These are phyloP conservation scores for sweet orange (Citrus sinensis) DNA, from an alignment of 345 rosid genomes.

Conservation along the genomic window DVS_A1.0 CM039164.1:26264501-26265000, in stretches of 20 bases:
- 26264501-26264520: constrained; percentile 41
- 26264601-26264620: constrained; percentile 80
- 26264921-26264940: constrained; percentile 88
- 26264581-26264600: constrained; percentile 58
- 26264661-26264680: constrained; percentile 66
- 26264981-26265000: constrained; percentile 95
- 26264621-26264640: constrained; percentile 95
- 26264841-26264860: background rate
- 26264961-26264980: constrained; percentile 90
- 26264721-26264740: background rate
- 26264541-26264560: constrained; percentile 52
- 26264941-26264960: constrained; percentile 94
- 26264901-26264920: constrained; percentile 75
- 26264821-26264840: background rate
- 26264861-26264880: background rate
- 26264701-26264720: constrained; percentile 77
- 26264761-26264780: background rate
- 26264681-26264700: constrained; percentile 69
- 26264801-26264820: background rate
- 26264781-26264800: background rate
- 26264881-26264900: constrained; percentile 69
- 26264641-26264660: constrained; percentile 96
- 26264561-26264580: constrained; percentile 71
- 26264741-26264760: background rate
- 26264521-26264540: constrained; percentile 59